A percentile compares a stretch with the other conserved stretches of the same genome.
Conservation (phyloP, 2,329 filamentous ascomycete species). For the Teratosphaeria gauchensis region DNA sequence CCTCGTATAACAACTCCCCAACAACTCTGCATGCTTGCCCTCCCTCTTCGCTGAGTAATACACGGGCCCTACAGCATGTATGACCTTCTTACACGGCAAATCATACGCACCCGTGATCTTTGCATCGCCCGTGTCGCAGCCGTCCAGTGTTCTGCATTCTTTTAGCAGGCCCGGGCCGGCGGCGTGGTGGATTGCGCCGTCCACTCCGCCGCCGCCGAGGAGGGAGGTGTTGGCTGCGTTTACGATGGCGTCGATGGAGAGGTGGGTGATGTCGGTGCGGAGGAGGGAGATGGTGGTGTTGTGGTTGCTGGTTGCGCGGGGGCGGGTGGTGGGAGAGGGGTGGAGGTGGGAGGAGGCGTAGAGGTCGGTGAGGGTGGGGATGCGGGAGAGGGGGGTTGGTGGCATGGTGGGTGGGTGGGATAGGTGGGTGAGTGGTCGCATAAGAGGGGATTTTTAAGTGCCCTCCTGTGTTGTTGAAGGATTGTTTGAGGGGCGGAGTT, state of each 20-base stretch:
- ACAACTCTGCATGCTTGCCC: conserved; percentile 31
- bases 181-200: conserved; percentile 65
- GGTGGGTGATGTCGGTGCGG: conserved; percentile 69
- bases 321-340: conserved; percentile 18
- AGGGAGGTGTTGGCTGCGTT: conserved; percentile 80
- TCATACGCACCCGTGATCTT: conserved; percentile 74
- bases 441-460: not conserved
- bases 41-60: conserved; percentile 43
- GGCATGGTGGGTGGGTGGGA: conserved; percentile 1
- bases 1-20: conserved; percentile 58
- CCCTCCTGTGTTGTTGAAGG: not conserved
- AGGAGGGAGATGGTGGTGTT: conserved; percentile 65
- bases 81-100: conserved; percentile 67
- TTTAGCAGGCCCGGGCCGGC: conserved; percentile 59
- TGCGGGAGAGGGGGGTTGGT: conserved; percentile 40
- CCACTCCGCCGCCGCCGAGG: conserved; percentile 79
- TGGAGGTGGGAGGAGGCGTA: conserved; percentile 51
- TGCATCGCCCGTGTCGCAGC: conserved; percentile 68
- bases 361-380: conserved; percentile 55
- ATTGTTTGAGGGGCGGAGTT: not conserved
- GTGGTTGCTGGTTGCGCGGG: conserved; percentile 40
- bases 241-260: conserved; percentile 73
- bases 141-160: conserved; percentile 63
- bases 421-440: conserved; percentile 1
- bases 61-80: conserved; percentile 83